Evolutionary conservation across 2,329 filamentous ascomycete genomes (phyloP).

Genomic region (Fusarium phyllophilum): DNA sequence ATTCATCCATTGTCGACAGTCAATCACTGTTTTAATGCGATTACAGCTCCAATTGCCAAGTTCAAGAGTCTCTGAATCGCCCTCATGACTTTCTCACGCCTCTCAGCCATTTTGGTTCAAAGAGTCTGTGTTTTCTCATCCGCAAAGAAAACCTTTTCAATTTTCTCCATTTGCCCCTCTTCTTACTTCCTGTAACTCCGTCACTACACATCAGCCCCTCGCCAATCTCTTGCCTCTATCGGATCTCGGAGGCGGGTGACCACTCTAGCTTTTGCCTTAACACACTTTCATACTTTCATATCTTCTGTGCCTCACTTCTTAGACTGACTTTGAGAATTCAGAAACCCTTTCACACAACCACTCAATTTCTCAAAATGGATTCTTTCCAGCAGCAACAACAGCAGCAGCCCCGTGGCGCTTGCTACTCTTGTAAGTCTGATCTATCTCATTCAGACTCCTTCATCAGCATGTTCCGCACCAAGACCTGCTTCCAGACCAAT

Average conservation of each 20-base stretch:
- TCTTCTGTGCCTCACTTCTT: background rate
- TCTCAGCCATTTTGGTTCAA: constrained; percentile 2
- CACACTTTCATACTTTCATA: constrained; percentile 5
- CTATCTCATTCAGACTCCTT: background rate
- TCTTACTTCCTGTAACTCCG: constrained; percentile 19
- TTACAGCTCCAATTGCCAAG: background rate
- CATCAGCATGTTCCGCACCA: background rate
- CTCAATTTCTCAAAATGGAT: constrained; percentile 54
- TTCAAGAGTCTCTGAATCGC: background rate
- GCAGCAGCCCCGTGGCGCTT: constrained; percentile 54
- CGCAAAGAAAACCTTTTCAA: constrained; percentile 2
- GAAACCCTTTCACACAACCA: constrained; percentile 23
- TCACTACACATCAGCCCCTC: constrained; percentile 37
- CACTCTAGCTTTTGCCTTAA: constrained; percentile 29
- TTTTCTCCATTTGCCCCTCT: constrained; percentile 13
- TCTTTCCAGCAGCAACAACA: constrained; percentile 31
- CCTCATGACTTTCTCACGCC: background rate
- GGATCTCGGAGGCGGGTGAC: constrained; percentile 35
- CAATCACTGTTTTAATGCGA: background rate
- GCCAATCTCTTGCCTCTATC: constrained; percentile 44
- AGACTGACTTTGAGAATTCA: constrained; percentile 27
- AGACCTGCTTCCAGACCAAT: background rate
- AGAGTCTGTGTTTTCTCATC: constrained; percentile 8
- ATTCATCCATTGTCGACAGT: background rate
- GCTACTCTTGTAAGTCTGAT: constrained; percentile 62